Base-by-base conservation (phyloP, 768 basidiomycete genomes). In the Mycena indigotica region DNA sequence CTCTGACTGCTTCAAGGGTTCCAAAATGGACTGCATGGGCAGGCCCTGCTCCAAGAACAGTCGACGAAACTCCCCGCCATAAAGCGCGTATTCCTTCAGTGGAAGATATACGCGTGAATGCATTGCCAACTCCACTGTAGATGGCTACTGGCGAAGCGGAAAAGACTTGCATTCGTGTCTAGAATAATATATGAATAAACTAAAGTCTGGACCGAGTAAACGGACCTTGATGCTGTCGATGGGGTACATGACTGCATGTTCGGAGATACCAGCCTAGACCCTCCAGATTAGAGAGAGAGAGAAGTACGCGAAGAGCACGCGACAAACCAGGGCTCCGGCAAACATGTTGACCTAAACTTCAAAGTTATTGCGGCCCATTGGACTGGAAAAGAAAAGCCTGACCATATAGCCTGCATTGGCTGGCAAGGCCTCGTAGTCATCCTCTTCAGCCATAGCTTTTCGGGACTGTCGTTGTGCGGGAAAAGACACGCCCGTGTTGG, bases 161-260 rank as follows among this genome's bases (percentile, higher is more conserved):
- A 67, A 95, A 91, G 50, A 99, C 94, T 79, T 99, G 97, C 97
- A 99, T 99, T 69, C 97, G 92, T 45, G 97, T 98, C 97, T 99
- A 67, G 19, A 50, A 38, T 30, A 16, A 19, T 10, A 55, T 50
- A 52, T 35, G 8, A 13, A 46, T 57, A 53, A 53, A 56, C 39
- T 38, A 55, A 25, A 21, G 28, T 21, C 40, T 44, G 15, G 30
- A 24, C 46, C 24, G 53, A 45, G 58, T 15, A 45, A 12, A 75
- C 87, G 58, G 56, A 92, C 97, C 82, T 99, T 99, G 71, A 99
- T 98, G 68, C 93, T 96, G 77, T 99, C 97, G 61, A 98, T 78
- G 4, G 97, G 97, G 71, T 92, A 99, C 90, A 99, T 98, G 70
- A 97, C 94, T 28, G 95, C 91, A 76, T 99, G 97, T 73, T 99